Conservation (phyloP, 768 basidiomycete species). For the Pleurotus pulmonarius region DNA sequence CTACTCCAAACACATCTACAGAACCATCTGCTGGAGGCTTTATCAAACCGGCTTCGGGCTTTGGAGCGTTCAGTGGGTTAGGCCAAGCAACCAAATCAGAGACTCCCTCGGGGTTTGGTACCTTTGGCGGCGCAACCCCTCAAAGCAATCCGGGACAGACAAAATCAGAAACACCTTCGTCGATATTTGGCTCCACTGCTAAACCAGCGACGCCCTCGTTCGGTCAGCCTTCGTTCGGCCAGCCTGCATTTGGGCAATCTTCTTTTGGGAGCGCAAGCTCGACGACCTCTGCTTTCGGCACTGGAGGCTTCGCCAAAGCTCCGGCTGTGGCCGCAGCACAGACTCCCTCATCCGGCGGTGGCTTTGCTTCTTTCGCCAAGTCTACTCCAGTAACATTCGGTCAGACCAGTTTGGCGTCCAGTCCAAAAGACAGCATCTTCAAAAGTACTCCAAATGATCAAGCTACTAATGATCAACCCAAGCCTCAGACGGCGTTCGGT, state of each 20-base stretch:
- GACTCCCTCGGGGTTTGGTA: neutral
- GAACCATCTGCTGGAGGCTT: slow-evolving; percentile 20
- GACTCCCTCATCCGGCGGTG: slow-evolving; percentile 13
- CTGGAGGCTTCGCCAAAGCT: slow-evolving; percentile 25
- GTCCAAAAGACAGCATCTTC: neutral
- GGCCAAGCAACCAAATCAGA: neutral
- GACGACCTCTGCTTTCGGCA: slow-evolving; percentile 30
- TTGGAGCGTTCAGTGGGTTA: slow-evolving; percentile 25
- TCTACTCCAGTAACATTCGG: neutral
- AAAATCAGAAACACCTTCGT: slow-evolving; percentile 5
- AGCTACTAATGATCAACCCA: too few species aligned
- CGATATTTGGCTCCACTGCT: slow-evolving; percentile 1
- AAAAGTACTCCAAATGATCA: neutral
- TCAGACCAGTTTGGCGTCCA: neutral
- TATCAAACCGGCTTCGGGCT: slow-evolving; percentile 22
- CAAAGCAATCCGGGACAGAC: neutral
- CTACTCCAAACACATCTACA: slow-evolving; percentile 12
- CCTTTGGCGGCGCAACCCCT: slow-evolving; percentile 9
- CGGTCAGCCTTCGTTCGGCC: slow-evolving; percentile 31
- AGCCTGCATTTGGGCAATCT: slow-evolving; percentile 29
- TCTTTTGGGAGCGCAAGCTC: slow-evolving; percentile 21
- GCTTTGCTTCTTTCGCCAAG: slow-evolving; percentile 18
- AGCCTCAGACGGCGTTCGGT: too few species aligned
- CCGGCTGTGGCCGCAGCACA: slow-evolving; percentile 5
- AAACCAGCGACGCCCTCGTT: slow-evolving; percentile 17